Base-by-base conservation (phyloP, 176 grass and related monocot genomes). In the Tillandsia leiboldiana region DNA sequence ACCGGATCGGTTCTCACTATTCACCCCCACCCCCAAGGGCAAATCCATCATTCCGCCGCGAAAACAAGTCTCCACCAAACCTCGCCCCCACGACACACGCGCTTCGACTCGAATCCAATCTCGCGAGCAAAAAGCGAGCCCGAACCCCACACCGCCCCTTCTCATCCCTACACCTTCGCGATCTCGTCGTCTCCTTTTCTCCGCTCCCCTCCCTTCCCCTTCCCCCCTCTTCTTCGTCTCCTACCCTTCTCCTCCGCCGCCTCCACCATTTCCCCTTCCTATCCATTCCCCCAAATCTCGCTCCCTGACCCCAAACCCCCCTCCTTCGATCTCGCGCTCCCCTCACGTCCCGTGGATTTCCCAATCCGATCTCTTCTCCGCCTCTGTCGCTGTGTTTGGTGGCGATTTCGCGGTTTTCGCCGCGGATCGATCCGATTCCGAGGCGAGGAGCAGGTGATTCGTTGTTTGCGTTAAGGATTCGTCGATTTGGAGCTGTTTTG, bases 131-230 rank as follows among this genome's bases (percentile, higher is more conserved):
- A 42, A 42, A 42, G 33, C 33, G 33, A 42, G 7, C 33, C 33
- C 33, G 33, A 42, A 42, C 33, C 33, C 33, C 33, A 42, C 33
- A 42, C 11, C 15, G 15, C 53, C 53, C 72, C 63, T 24, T 24
- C 24, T 57, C 74, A 24, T 49, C 49, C 57, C 68, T 56, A 63
- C 28, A 48, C 79, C 81, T 78, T 70, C 82, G 63, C 80, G 75
- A 77, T 69, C 78, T 74, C 84, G 77, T 91, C 80, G 81, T 75
- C 70, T 81, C 81, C 75, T 17, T 51, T 12, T 26, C 65, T 72
- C 52, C 72, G 67, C 70, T 74, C 57, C 63, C 27, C 9, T 17
- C 29, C 53, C 48, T 24, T 24, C 1, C 24, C 24, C 24, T 1
- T 20, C 64, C 48, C 13, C 52, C 3, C 8, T 51, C 17, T 51